Conservation (phyloP, 2,329 filamentous ascomycete genomes). For the Aspergillus aculeatus region DNA sequence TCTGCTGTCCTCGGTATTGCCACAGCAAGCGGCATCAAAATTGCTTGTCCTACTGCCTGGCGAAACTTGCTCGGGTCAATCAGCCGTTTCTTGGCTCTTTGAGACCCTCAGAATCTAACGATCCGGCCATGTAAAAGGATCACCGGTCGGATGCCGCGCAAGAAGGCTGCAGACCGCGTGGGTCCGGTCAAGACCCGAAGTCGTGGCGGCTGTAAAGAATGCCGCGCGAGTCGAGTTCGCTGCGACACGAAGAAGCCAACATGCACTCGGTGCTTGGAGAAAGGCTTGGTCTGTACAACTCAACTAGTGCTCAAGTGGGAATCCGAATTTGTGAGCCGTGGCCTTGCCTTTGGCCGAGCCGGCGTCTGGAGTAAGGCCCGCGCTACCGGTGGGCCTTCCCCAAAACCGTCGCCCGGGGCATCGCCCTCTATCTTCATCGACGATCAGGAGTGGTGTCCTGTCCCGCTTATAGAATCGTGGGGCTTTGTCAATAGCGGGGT, state of each 20-base stretch:
- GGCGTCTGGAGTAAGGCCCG: constrained; percentile 42
- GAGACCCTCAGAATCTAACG: not conserved
- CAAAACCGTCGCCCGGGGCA: constrained; percentile 19
- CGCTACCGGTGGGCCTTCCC: constrained; percentile 17
- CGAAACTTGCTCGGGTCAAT: not conserved
- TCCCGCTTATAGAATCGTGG: constrained; percentile 31
- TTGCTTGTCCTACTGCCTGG: not conserved
- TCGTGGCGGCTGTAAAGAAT: constrained; percentile 43
- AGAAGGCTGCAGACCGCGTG: constrained; percentile 36
- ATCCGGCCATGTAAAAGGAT: constrained; percentile 27
- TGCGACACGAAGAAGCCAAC: constrained; percentile 41
- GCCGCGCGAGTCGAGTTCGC: constrained; percentile 41
- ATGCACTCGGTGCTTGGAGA: constrained; percentile 39
- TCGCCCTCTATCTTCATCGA: constrained; percentile 16
- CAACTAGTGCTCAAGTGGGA: constrained; percentile 41
- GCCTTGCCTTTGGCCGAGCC: constrained; percentile 44
- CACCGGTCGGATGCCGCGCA: constrained; percentile 34
- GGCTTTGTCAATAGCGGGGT: constrained; percentile 34
- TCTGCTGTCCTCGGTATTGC: not conserved
- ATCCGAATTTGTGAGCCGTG: constrained; percentile 42
- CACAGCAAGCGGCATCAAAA: not conserved
- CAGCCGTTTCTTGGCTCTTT: not conserved
- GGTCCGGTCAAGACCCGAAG: constrained; percentile 40
- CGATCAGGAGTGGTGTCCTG: constrained; percentile 29
- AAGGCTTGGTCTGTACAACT: constrained; percentile 37